Evolutionary conservation across 176 grass and related monocot species (phyloP), one percentile per base, ranked within the genome.

Genomic region (Bolboschoenus planiculmis): DNA sequence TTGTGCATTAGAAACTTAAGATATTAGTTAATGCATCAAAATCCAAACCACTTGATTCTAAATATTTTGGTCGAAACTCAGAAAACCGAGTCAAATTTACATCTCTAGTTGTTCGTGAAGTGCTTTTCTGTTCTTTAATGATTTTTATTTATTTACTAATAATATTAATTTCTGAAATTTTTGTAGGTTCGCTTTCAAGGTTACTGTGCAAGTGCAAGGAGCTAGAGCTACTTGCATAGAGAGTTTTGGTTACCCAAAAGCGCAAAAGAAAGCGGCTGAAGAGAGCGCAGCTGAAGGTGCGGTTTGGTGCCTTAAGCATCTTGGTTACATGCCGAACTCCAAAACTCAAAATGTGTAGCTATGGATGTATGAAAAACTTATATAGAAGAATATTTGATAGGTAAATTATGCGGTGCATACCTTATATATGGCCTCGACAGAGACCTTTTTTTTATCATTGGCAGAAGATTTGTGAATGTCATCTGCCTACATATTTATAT

Each of bases 141-240:
- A 7, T 57, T 23, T 40, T 30, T 65, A 14, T 39, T 54, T 81
- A 46, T 61, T 54, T 56, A 47, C 65, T 37, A 85, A 56, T 55
- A 36, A 56, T 79, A 27, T 81, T 62, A 7, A 11, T 82, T 16
- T 58, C 24, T 80, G 60, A 87, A 65, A 84, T 23, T 78, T 48
- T 36, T 48, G 56, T 90, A 97, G 95, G 84, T 97, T 94, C 85
- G 94, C 95, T 26, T 94, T 81, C 87, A 94, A 93, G 85, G 95
- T 93, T 80, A 79, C 64, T 80, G 78, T 97, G 36, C 70, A 87
- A 56, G 65, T 84, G n/a, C 83, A 57, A 57, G 92, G 87, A 63
- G 23, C 57, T 67, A 89, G 78, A 34, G 50, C 39, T 33, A 86
- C 53, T 7, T 29, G 29, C 39, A 58, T 97, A 56, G 90, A 98